Base-by-base conservation (phyloP, 2,329 filamentous ascomycete genomes). In the Sporothrix curviconia region DNA sequence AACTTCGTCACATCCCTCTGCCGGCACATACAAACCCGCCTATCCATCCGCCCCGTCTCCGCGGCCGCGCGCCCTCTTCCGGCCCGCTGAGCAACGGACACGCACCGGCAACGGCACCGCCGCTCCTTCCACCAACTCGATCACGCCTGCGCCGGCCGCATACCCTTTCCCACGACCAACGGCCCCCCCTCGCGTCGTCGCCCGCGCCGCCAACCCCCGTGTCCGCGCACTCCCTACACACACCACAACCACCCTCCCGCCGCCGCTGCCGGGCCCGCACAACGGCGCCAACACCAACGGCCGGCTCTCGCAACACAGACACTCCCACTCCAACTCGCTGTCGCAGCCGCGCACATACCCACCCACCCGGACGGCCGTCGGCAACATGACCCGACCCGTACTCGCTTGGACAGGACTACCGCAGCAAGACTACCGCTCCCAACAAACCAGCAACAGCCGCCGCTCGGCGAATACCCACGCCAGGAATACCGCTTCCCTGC, bases 351-450 rank as follows among this genome's bases (percentile, higher is more conserved):
- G 49, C 34, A 51, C 57, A 11, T 71, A 24, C 19, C 25, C 47
- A 1, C 24, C 34, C 47, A 57, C 39, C 11, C 28, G 44, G 77
- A 82, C 66, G 79, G 83, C 64, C 79, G 79, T 68, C 78, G 79
- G 64, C 77, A 78, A 65, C 76, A 80, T 78, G 80, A 82, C 55
- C 77, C 69, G 80, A 81, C 63, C 72, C 74, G 57, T 80, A 77
- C 66, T 72, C 77, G 66, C 75, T 77, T 62, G 77, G 80, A 70
- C 80, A 80, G 69, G 79, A 68, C 73, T 72, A 58, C 66, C 63
- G 64, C 70, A 47, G 65, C 67, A 43, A 69, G 67, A 46, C 67
- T 66, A 51, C 66, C 64, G 40, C 14, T 14, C 54, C 32, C 57
- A 52, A 14, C 52, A 39, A n/a, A n/a, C 5, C 53, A 50, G 3